Percentiles rank a stretch among this genome's conserved stretches.
Conservation (phyloP, 805 yeast species). For the Saturnispora halmiae region DNA sequence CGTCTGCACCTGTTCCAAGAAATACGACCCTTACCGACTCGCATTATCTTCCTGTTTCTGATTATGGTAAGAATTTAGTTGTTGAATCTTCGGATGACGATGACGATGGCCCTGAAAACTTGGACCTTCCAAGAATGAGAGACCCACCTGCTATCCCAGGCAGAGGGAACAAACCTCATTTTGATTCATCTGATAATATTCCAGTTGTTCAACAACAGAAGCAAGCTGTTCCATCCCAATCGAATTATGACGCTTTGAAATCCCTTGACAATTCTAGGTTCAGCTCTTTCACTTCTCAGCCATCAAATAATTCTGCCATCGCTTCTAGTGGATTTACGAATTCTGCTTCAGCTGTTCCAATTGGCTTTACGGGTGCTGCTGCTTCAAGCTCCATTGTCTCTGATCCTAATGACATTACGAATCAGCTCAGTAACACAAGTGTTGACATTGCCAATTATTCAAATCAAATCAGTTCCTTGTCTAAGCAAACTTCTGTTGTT, state of each 20-base stretch:
- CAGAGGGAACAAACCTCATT: conserved; percentile 29
- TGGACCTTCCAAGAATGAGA: conserved; percentile 20
- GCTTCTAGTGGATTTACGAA: conserved; percentile 9
- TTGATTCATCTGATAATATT: conserved; percentile 18
- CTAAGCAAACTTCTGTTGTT: conserved; percentile 61
- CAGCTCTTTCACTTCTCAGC: conserved; percentile 14
- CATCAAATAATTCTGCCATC: conserved; percentile 14
- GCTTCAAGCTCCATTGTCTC: not conserved
- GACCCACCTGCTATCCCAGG: conserved; percentile 30
- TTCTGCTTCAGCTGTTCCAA: not conserved
- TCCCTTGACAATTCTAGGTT: conserved; percentile 9
- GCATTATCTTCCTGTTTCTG: conserved; percentile 69
- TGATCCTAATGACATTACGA: conserved; percentile 28
- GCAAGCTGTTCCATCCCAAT: conserved; percentile 17
- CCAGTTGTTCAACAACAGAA: conserved; percentile 13
- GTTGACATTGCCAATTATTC: conserved; percentile 81
- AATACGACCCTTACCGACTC: conserved; percentile 24
- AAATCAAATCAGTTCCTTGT: conserved; percentile 71
- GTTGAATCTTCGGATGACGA: conserved; percentile 30
- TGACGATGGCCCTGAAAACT: conserved; percentile 31
- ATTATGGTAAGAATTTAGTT: conserved; percentile 68
- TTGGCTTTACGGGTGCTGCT: conserved; percentile 9
- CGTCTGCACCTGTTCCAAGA: conserved; percentile 6
- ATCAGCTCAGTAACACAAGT: conserved; percentile 67
- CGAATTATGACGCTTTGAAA: conserved; percentile 42